Base-by-base conservation (phyloP, 2,329 filamentous ascomycete species). In the Harringtonia lauricola region DNA sequence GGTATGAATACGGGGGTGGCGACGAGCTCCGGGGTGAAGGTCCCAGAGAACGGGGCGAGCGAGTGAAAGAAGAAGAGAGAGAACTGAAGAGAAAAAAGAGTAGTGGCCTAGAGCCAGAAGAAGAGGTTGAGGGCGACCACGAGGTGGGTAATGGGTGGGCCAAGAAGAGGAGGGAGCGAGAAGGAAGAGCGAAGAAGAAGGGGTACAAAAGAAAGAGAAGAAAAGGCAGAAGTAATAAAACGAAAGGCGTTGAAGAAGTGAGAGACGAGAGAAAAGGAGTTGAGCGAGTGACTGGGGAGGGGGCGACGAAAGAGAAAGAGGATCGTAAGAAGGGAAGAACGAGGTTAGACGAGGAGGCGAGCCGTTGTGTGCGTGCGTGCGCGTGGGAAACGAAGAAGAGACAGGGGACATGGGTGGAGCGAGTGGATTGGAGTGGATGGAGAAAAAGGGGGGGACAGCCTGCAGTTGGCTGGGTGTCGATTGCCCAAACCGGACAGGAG, bases 401-500 rank as follows among this genome's bases (percentile, higher is more conserved):
- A 19, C 28, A 28, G 14, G 28, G 31, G 42, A 19, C 13, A 9
- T 39, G 39, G 30, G 44, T 24, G 35, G 33, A 39, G 36, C 36
- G 37, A 47, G 41, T 36, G 43, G 40, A 47, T 30, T 43, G 19
- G 35, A 37, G 44, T 50, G 47, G 49, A 53, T 44, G 55, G 46
- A 45, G 34, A 43, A 47, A 50, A 48, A 45, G 49, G 54, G 52
- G 46, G 49, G 47, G 54, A 51, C 50, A 52, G 31, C 31, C 44
- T 42, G n/a, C n/a, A n/a, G 44, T 50, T 50, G 45, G 48, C 41
- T 22, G 45, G 31, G 38, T 59, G 59, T 53, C 60, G 57, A 64
- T 63, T 64, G 55, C 59, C 55, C 53, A 55, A 60, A 59, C 54
- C 52, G 54, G 59, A 52, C 49, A 52, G 49, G 55, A 53, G 55